A percentile compares a stretch with the other conserved stretches of the same genome.
phyloP scores from a whole-genome alignment of 805 yeast species.

The Candida chauliodis region DNA sequence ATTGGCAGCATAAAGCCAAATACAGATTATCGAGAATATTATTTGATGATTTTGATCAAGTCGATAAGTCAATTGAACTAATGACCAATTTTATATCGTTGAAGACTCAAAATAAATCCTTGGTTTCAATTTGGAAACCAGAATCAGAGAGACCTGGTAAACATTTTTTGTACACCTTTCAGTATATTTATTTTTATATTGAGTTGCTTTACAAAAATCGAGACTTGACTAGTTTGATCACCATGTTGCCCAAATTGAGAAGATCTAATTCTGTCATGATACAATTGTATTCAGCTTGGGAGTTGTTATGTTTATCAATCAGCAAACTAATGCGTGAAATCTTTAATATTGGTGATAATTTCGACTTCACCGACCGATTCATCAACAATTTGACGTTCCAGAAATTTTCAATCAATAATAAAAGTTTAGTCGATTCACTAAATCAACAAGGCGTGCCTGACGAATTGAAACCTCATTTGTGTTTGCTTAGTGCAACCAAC shows the following conservation, averaged over 20 bases:
- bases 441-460: constrained; percentile 32
- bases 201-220: constrained; percentile 48
- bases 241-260: constrained; percentile 70
- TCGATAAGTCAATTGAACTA: constrained; percentile 55
- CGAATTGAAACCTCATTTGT: constrained; percentile 35
- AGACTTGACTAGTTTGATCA: constrained; percentile 58
- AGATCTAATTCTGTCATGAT: constrained; percentile 76
- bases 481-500: constrained; percentile 46
- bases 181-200: constrained; percentile 64
- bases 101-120: constrained; percentile 63
- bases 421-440: constrained; percentile 23
- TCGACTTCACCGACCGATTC: constrained; percentile 47
- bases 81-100: constrained; percentile 62
- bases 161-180: constrained; percentile 74
- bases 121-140: constrained; percentile 90
- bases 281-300: constrained; percentile 63
- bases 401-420: constrained; percentile 39
- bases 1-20: constrained; percentile 88
- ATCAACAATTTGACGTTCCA: constrained; percentile 44
- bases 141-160: constrained; percentile 90
- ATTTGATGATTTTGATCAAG: constrained; percentile 51
- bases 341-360: constrained; percentile 39
- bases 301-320: constrained; percentile 47
- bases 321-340: constrained; percentile 50
- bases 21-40: constrained; percentile 65